Conservation (phyloP, 1,139 yeast species). For the Taphrina betulina region DNA sequence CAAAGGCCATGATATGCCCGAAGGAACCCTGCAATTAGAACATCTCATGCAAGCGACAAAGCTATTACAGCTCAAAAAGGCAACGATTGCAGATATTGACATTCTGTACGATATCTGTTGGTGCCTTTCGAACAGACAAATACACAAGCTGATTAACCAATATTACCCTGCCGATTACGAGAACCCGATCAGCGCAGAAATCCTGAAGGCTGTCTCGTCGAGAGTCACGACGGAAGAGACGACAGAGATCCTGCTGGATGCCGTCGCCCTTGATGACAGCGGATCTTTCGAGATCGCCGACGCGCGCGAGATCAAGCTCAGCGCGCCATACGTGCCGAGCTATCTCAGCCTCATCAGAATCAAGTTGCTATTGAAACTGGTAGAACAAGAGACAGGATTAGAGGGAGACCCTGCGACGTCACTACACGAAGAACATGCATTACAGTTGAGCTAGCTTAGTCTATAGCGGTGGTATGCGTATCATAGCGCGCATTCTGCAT, state of each 20-base stretch:
- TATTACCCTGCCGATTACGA: constrained; percentile 94
- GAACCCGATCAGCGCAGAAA: constrained; percentile 83
- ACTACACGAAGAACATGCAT: background rate
- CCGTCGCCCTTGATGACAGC: constrained; percentile 59
- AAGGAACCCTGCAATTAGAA: constrained; percentile 81
- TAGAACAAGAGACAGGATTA: constrained; percentile 11
- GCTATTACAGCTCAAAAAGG: constrained; percentile 72
- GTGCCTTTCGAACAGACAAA: constrained; percentile 88
- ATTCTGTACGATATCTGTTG: constrained; percentile 94
- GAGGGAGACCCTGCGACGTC: background rate
- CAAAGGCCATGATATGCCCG: constrained; percentile 87
- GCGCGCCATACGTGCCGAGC: constrained; percentile 78
- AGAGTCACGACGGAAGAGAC: constrained; percentile 61
- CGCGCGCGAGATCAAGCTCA: constrained; percentile 84
- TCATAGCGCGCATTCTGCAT: too few species aligned
- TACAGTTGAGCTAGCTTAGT: too few species aligned
- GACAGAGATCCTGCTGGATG: constrained; percentile 48
- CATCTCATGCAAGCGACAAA: constrained; percentile 94
- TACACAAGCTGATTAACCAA: constrained; percentile 81
- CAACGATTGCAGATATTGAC: constrained; percentile 77
- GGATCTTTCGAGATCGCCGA: constrained; percentile 87
- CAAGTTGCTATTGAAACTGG: constrained; percentile 16
- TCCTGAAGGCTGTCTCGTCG: constrained; percentile 78
- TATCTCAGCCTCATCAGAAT: constrained; percentile 25
- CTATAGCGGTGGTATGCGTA: too few species aligned